phyloP scores from a whole-genome alignment of 2,329 filamentous ascomycete genomes.

The Cladophialophora carrionii region DNA sequence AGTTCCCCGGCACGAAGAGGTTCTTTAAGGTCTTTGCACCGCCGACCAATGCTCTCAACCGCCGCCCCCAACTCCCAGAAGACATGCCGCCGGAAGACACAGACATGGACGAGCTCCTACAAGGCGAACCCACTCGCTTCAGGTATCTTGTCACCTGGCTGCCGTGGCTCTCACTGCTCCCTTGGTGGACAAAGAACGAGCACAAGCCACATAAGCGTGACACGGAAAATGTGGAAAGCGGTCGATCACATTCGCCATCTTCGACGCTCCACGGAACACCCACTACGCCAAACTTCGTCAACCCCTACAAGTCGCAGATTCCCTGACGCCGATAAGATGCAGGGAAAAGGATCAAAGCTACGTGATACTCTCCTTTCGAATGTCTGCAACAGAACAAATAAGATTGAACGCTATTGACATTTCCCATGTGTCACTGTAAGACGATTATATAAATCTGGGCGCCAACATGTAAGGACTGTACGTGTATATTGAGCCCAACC shows the following conservation, averaged over 20 bases:
- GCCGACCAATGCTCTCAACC: slow-evolving; percentile 9
- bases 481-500: neutral
- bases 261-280: slow-evolving; percentile 18
- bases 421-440: neutral
- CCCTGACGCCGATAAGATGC: neutral
- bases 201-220: slow-evolving; percentile 14
- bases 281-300: slow-evolving; percentile 14
- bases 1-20: slow-evolving; percentile 16
- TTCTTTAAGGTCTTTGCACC: slow-evolving; percentile 24
- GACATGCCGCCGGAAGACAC: slow-evolving; percentile 22
- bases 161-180: slow-evolving; percentile 29
- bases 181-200: slow-evolving; percentile 19
- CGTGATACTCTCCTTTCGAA: neutral
- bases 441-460: neutral
- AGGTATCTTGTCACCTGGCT: slow-evolving; percentile 27
- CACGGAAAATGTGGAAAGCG: slow-evolving; percentile 9
- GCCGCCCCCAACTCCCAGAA: slow-evolving; percentile 5
- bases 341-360: neutral
- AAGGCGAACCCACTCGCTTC: slow-evolving; percentile 6
- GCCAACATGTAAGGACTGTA: neutral
- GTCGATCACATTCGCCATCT: slow-evolving; percentile 8
- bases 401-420: neutral
- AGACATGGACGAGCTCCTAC: slow-evolving; percentile 18
- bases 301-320: slow-evolving; percentile 13
- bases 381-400: neutral